These are phyloP conservation scores for Coemansia furcata DNA, from an alignment of 192 early-diverging fungal species.

Conservation along the genomic window DNA sequence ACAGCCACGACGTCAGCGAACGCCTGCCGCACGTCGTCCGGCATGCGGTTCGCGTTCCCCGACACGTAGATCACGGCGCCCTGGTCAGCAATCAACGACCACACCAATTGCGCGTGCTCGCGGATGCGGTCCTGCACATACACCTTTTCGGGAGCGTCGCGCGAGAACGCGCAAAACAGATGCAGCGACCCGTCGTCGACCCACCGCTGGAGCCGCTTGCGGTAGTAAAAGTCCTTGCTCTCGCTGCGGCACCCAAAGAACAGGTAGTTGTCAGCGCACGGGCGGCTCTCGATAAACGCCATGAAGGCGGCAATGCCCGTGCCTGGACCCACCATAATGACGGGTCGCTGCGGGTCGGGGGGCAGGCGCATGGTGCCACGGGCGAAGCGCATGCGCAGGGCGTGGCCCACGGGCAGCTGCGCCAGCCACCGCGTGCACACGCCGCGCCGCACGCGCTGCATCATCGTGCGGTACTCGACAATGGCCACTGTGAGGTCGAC, in stretches of 20 bases:
- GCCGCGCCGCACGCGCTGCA: constrained; percentile 71
- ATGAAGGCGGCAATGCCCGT: constrained; percentile 95
- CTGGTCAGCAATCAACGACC: constrained; percentile 56
- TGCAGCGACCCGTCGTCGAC: constrained; percentile 52
- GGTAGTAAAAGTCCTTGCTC: constrained; percentile 75
- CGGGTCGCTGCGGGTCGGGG: constrained; percentile 32
- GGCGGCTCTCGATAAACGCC: constrained; percentile 66
- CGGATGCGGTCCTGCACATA: constrained; percentile 46
- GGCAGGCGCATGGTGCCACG: constrained; percentile 70
- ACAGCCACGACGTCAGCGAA: constrained; percentile 19
- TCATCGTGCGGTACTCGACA: constrained; percentile 79
- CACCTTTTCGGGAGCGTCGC: constrained; percentile 62
- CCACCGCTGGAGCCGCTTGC: constrained; percentile 61
- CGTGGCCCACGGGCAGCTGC: constrained; percentile 15
- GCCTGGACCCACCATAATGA: constrained; percentile 81
- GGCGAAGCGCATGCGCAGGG: constrained; percentile 53
- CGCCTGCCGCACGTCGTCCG: constrained; percentile 36
- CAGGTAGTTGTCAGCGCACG: constrained; percentile 58
- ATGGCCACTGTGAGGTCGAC: constrained; percentile 84
- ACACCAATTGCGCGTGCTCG: constrained; percentile 51
- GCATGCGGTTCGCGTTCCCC: constrained; percentile 56
- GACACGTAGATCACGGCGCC: constrained; percentile 69
- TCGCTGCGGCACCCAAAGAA: constrained; percentile 83
- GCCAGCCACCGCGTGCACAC: constrained; percentile 81
- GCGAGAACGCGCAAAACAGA: constrained; percentile 80